Evolutionary conservation across 495 filamentous ascomycete genomes (phyloP).

Genomic region (Aspergillus kassunensis): DNA sequence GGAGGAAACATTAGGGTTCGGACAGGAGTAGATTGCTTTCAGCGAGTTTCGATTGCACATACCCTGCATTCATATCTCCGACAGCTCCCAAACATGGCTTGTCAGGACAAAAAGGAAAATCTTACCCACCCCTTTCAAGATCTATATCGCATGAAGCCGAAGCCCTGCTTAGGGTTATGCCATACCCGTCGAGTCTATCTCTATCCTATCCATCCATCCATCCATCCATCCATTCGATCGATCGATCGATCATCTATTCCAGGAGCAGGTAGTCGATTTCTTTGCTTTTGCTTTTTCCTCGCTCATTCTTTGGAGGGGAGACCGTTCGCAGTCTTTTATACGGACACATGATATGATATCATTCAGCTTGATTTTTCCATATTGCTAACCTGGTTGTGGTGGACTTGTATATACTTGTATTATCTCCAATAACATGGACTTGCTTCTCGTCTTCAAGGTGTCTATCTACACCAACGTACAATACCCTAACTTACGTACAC

Average conservation of each 20-base stretch:
- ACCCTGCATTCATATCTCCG: not conserved
- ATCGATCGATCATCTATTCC: not conserved
- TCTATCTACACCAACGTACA: no score
- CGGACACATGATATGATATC: constrained; percentile 9
- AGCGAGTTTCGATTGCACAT: constrained; percentile 1
- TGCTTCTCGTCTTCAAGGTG: not conserved
- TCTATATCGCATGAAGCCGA: not conserved
- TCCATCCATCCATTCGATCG: not conserved
- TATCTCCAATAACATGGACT: constrained; percentile 13
- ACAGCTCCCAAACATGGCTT: not conserved
- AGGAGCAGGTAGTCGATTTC: constrained; percentile 5
- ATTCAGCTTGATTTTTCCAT: constrained; percentile 14
- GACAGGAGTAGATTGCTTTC: constrained; percentile 70
- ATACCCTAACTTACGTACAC: no score
- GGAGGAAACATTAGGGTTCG: constrained; percentile 98
- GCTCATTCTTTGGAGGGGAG: constrained; percentile 8
- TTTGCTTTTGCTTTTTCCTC: constrained; percentile 4
- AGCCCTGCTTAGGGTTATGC: not conserved
- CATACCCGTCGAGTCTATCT: not conserved
- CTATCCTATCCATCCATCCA: no score
- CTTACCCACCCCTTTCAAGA: not conserved
- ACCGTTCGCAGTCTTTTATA: not conserved
- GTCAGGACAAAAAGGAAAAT: not conserved
- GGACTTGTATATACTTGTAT: constrained; percentile 13
- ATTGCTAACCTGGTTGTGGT: constrained; percentile 11